A percentile compares a stretch with the other conserved stretches of the same genome.
Conservation (phyloP, 2,329 filamentous ascomycete species). For the Calonectria hawksworthii region DNA sequence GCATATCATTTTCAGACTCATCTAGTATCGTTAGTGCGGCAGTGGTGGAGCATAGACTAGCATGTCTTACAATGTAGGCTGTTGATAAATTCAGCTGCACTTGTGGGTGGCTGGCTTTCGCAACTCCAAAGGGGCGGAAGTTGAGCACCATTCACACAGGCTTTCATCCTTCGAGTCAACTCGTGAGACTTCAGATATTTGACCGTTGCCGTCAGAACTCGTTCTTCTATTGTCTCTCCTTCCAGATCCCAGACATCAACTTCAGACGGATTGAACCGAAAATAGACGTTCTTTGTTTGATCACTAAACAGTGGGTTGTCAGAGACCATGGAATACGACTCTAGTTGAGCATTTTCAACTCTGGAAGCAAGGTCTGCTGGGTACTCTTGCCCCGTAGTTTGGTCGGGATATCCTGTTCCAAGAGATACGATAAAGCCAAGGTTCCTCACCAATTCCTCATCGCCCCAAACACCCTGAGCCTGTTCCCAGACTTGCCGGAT, state of each 20-base stretch:
- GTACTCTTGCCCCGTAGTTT: not conserved
- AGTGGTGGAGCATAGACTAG: not conserved
- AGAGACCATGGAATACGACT: not conserved
- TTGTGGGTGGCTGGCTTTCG: not conserved
- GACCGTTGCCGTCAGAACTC: slow-evolving; percentile 38
- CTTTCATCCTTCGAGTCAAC: slow-evolving; percentile 2
- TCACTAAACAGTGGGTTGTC: not conserved
- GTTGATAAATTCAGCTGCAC: not conserved
- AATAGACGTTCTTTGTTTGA: slow-evolving; percentile 51
- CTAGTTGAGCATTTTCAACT: slow-evolving; percentile 17
- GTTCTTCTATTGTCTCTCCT: slow-evolving; percentile 39
- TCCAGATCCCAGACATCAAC: slow-evolving; percentile 58
- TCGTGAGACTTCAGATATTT: not conserved
- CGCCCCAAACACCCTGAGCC: not conserved
- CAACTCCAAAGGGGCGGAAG: not conserved
- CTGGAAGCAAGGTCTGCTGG: not conserved
- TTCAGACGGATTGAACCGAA: slow-evolving; percentile 60
- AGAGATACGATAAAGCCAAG: slow-evolving; percentile 14
- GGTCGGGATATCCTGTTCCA: not conserved
- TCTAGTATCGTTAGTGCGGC: not conserved
- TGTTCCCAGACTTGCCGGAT: not conserved
- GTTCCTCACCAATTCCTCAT: not conserved
- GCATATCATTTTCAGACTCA: not conserved
- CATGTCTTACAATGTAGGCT: not conserved
- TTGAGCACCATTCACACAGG: not conserved